Conservation (phyloP, 2,329 filamentous ascomycete genomes). For the Aspergillus cejpii region DNA sequence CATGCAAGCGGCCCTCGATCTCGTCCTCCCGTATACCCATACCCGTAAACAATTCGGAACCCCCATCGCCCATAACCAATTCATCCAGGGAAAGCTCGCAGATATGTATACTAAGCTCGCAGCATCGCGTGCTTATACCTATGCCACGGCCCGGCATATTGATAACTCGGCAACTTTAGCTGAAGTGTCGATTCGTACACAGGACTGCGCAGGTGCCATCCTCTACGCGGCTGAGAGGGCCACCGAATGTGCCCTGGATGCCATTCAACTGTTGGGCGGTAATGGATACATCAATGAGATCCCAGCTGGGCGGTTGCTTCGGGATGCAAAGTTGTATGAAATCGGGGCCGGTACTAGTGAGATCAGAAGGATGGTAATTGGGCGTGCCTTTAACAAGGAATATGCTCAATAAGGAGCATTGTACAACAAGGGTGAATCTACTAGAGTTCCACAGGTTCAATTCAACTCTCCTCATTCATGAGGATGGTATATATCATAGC, state of each 20-base stretch:
- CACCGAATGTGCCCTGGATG: slow-evolving; percentile 74
- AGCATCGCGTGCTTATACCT: slow-evolving; percentile 79
- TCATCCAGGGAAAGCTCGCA: slow-evolving; percentile 85
- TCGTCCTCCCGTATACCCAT: slow-evolving; percentile 82
- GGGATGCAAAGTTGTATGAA: slow-evolving; percentile 80
- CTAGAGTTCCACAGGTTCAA: neutral
- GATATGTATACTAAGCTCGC: slow-evolving; percentile 97
- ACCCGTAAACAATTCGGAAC: slow-evolving; percentile 78
- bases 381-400: slow-evolving; percentile 83
- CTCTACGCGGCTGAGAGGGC: slow-evolving; percentile 87
- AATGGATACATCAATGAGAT: slow-evolving; percentile 98
- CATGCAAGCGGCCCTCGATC: slow-evolving; percentile 87
- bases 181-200: slow-evolving; percentile 57
- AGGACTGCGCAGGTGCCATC: slow-evolving; percentile 92
- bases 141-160: slow-evolving; percentile 68
- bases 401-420: slow-evolving; percentile 44
- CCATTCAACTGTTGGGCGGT: slow-evolving; percentile 85
- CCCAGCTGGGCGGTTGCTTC: slow-evolving; percentile 73
- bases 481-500: neutral
- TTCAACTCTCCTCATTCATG: neutral
- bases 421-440: slow-evolving; percentile 2
- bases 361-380: slow-evolving; percentile 89
- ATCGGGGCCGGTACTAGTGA: slow-evolving; percentile 96
- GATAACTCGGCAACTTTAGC: slow-evolving; percentile 58
- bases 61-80: slow-evolving; percentile 85